Evolutionary conservation across 2,329 filamentous ascomycete species (phyloP).

Genomic region (Emmonsiellopsis sp.): DNA sequence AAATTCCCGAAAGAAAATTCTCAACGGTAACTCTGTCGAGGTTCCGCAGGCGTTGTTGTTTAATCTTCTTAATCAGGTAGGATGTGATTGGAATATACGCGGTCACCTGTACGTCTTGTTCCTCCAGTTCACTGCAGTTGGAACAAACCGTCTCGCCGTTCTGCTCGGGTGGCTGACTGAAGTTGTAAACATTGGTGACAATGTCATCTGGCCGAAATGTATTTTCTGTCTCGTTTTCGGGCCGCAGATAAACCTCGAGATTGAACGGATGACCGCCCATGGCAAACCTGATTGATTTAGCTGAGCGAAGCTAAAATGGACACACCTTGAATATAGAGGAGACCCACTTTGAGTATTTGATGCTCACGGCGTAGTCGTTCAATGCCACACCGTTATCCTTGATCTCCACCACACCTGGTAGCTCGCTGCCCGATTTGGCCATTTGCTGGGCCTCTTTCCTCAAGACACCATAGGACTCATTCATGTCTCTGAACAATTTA

Average conservation of each 20-base stretch:
- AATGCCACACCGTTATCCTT: background rate
- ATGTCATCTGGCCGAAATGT: background rate
- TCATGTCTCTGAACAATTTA: background rate
- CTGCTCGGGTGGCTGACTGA: background rate
- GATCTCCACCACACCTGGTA: background rate
- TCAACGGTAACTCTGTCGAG: background rate
- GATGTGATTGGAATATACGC: background rate
- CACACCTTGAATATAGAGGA: background rate
- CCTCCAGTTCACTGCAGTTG: background rate
- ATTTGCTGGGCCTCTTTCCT: background rate
- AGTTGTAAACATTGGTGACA: background rate
- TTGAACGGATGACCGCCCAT: background rate
- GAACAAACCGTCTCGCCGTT: background rate
- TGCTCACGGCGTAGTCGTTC: background rate
- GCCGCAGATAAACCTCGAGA: background rate
- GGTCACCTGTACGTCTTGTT: background rate
- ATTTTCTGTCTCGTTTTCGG: background rate
- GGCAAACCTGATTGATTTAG: background rate
- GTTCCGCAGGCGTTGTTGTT: background rate
- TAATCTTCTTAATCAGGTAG: background rate
- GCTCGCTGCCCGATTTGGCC: background rate
- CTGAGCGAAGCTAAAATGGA: background rate
- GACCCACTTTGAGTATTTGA: background rate
- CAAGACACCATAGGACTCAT: background rate
- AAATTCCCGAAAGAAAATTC: background rate